Base-by-base conservation (phyloP, 768 basidiomycete genomes). In the Cystobasidium ongulense region DNA sequence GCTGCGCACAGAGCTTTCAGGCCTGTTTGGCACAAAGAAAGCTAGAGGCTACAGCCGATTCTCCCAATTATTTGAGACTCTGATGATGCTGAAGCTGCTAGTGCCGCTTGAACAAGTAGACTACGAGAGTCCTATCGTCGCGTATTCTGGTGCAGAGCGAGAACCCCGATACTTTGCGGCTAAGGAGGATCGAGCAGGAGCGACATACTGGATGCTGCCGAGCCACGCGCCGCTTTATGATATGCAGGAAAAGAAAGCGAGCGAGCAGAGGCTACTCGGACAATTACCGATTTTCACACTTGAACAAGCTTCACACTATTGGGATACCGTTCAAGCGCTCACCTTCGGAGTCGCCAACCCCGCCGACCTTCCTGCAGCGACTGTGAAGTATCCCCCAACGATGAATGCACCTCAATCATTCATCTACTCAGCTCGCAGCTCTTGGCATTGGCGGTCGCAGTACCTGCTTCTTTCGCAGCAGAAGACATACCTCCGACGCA, bases 391-490 rank as follows among this genome's bases (percentile, higher is more conserved):
- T 29, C 65, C 65, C 13, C 10, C 39, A 13, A 46, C 38, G 41
- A 11, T 67, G 25, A 25, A 43, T 29, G 27, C 25, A 23, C 41
- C 29, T 10, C 25, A 8, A 11, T 8, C 50, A 21, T 15, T 50
- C 4, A 29, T 27, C 15, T 15, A 11, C 18, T 29, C 65, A 1
- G 65, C 29, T 27, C 25, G 36, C 23, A 31, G 38, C 29, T 23
- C 25, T 3, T 7, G 4, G 27, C 65, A 50, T 50, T 91, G 90
- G 90, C 84, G 82, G 36, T 78, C 84, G 17, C 79, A 83, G 4
- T 91, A 90, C 77, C 82, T 84, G 68, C 80, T 91, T 59, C 86
- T 88, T 0, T 87, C 85, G 85, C 85, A 86, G 78, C 90, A 91
- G 80, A 85, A 82, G 46, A 85, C 85, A 70, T 90, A 87, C 80